Percentiles rank a stretch among this genome's conserved stretches.
phyloP scores from a whole-genome alignment of 371 early-diverging fungal species.

The Basidiobolus meristosporus region DNA sequence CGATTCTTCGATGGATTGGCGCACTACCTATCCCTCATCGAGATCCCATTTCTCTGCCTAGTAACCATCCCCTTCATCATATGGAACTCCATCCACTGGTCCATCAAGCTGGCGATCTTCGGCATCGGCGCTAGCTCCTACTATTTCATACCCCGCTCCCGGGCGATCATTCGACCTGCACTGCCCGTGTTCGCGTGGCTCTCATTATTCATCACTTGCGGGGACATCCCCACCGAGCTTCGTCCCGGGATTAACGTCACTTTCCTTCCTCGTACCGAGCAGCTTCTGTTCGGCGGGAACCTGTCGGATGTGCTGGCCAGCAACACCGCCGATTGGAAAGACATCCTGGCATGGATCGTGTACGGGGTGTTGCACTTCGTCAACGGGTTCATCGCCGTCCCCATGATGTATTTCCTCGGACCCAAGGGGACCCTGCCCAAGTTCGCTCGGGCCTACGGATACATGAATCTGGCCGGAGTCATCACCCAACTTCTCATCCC shows the following conservation, averaged over 20 bases:
- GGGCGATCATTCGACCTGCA: conserved; percentile 24
- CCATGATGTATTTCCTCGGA: conserved; percentile 21
- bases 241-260: conserved; percentile 44
- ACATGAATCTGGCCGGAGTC: conserved; percentile 46
- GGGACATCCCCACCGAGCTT: conserved; percentile 32
- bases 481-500: conserved; percentile 46
- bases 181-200: conserved; percentile 39
- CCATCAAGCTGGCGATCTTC: background rate
- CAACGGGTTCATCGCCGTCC: conserved; percentile 28
- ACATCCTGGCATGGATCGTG: conserved; percentile 46
- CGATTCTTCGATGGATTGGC: too few species aligned
- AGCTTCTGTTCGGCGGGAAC: conserved; percentile 44
- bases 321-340: conserved; percentile 22
- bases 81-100: too few species aligned
- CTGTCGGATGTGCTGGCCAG: conserved; percentile 35
- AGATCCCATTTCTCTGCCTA: too few species aligned
- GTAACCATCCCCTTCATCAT: too few species aligned
- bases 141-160: conserved; percentile 9
- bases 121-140: conserved; percentile 4
- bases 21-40: too few species aligned
- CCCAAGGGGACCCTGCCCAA: conserved; percentile 26
- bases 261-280: conserved; percentile 42
- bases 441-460: conserved; percentile 40
- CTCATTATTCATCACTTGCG: conserved; percentile 33
- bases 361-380: conserved; percentile 54